A percentile compares a stretch with the other conserved stretches of the same genome.
Evolutionary conservation across 371 early-diverging fungal genomes (phyloP).

Genomic region (Chytridium lagenaria): DNA sequence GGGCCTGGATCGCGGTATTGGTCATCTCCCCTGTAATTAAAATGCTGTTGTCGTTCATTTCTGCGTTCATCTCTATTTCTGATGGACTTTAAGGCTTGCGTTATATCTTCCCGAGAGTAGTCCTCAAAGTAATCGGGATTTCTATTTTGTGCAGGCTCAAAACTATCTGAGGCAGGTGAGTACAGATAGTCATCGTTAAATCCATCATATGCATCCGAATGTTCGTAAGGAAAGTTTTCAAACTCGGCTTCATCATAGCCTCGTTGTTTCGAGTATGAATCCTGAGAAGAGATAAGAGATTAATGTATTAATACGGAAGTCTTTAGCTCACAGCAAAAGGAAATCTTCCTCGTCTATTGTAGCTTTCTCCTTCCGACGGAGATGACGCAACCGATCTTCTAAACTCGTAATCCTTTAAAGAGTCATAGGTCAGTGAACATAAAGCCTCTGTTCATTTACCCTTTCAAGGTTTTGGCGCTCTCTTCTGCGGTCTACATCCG

Average conservation of each 20-base stretch:
- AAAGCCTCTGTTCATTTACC: no score
- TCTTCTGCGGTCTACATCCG: neutral
- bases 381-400: neutral
- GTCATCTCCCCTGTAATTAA: neutral
- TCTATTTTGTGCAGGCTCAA: neutral
- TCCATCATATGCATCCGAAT: neutral
- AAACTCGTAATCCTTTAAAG: neutral
- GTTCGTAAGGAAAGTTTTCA: neutral
- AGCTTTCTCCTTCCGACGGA: neutral
- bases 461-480: neutral
- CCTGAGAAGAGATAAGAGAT: neutral
- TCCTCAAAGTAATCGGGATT: neutral
- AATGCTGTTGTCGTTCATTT: neutral
- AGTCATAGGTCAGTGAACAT: neutral
- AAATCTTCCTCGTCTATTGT: neutral
- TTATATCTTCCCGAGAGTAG: no score
- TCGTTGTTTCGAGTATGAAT: neutral
- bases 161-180: neutral
- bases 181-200: neutral
- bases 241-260: neutral
- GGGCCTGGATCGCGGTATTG: neutral
- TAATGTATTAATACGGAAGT: neutral
- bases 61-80: no score
- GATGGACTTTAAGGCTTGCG: no score
- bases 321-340: neutral